Conservation (phyloP, 805 yeast genomes). For the Candida morakotiae region DNA sequence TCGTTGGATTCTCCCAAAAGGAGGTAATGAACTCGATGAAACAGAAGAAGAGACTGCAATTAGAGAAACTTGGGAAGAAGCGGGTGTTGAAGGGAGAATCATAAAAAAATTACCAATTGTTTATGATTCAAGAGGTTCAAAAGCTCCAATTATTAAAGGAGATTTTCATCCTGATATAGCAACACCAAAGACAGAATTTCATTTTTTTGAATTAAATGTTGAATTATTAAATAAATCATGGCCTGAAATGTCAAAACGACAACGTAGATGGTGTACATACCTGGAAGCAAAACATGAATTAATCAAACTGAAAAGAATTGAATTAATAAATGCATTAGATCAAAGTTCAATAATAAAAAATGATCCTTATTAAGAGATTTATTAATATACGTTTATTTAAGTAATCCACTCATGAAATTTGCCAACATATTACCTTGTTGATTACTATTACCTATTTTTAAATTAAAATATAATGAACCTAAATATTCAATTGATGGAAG, state of each 20-base stretch:
- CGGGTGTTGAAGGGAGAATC: constrained; percentile 77
- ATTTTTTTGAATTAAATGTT: constrained; percentile 75
- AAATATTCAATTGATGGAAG: constrained; percentile 47
- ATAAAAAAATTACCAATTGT: constrained; percentile 56
- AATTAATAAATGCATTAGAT: constrained; percentile 60
- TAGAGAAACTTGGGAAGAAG: constrained; percentile 98
- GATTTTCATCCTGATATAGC: constrained; percentile 30
- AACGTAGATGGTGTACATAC: constrained; percentile 72
- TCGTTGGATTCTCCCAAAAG: constrained; percentile 91
- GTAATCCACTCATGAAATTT: constrained; percentile 61
- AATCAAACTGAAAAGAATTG: constrained; percentile 55
- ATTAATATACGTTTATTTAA: constrained; percentile 16
- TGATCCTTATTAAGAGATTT: constrained; percentile 10
- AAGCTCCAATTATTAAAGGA: constrained; percentile 33
- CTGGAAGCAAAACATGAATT: constrained; percentile 64
- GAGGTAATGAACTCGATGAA: constrained; percentile 91
- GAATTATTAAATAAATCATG: constrained; percentile 53
- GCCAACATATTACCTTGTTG: constrained; percentile 43
- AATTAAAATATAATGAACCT: constrained; percentile 61
- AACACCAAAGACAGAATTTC: constrained; percentile 81
- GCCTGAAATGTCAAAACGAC: constrained; percentile 70
- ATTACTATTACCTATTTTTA: constrained; percentile 39
- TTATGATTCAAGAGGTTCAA: constrained; percentile 47
- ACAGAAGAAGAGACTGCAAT: constrained; percentile 53
- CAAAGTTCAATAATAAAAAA: constrained; percentile 48